Evolutionary conservation across 306 rosid genomes (phyloP).

Genomic region (Lathyrus tuberosus): DNA sequence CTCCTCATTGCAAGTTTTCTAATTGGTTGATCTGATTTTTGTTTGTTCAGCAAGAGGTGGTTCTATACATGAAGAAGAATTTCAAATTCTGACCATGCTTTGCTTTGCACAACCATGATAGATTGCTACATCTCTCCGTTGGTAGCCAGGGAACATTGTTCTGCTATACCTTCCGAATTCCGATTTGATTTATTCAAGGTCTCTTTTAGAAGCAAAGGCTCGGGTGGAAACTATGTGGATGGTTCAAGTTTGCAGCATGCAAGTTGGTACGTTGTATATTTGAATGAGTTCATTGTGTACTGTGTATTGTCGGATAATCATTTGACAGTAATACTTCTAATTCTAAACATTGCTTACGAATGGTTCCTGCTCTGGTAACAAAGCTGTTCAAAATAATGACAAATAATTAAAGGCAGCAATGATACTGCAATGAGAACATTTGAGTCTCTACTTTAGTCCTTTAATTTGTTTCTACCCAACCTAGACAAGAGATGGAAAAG

Average conservation of each 20-base stretch:
- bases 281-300: conserved; percentile 1
- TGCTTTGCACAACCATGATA: neutral
- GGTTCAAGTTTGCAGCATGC: conserved; percentile 22
- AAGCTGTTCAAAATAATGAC: neutral
- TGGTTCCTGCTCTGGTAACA: conserved; percentile 11
- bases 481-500: too few relatives aligned
- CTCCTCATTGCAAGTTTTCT: conserved; percentile 4
- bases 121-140: neutral
- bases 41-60: conserved; percentile 76
- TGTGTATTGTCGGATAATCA: neutral
- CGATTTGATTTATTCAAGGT: conserved; percentile 24
- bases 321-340: conserved; percentile 16
- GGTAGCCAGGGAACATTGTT: neutral
- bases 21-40: conserved; percentile 1
- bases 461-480: too few relatives aligned
- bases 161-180: conserved; percentile 20
- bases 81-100: conserved; percentile 63
- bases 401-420: too few relatives aligned
- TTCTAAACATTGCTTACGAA: conserved; percentile 15
- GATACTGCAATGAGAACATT: neutral
- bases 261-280: conserved; percentile 24
- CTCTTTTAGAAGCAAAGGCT: conserved; percentile 25
- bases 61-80: conserved; percentile 69
- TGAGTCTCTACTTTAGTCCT: too few relatives aligned
- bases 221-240: conserved; percentile 11